phyloP scores from a whole-genome alignment of 1,284 basidiomycete species.

The Meira miltonrushii region DNA sequence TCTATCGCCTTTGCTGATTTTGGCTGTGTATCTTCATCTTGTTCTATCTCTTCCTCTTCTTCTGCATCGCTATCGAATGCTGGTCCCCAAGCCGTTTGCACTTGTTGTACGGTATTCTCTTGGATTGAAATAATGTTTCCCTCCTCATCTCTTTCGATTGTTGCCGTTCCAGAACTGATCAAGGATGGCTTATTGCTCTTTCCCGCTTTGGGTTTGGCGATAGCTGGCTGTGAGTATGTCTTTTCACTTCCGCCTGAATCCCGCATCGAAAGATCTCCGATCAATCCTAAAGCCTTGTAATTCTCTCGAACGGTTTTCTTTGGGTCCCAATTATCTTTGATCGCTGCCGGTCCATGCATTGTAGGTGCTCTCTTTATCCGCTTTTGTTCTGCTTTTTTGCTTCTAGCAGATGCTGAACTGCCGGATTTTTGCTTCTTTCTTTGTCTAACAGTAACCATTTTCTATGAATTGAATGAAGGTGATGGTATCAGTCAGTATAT shows the following conservation, averaged over 20 bases:
- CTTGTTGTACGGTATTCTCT: slow-evolving; percentile 59
- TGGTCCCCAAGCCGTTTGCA: slow-evolving; percentile 52
- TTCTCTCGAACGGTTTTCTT: slow-evolving; percentile 87
- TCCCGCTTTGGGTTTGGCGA: not conserved
- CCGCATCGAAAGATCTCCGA: slow-evolving; percentile 51
- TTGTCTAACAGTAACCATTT: slow-evolving; percentile 89
- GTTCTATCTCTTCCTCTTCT: slow-evolving; percentile 16
- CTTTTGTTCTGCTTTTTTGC: slow-evolving; percentile 68
- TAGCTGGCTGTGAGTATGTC: not conserved
- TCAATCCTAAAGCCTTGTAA: slow-evolving; percentile 71
- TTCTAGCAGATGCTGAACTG: slow-evolving; percentile 58
- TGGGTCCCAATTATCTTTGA: slow-evolving; percentile 83
- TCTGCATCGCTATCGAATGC: slow-evolving; percentile 13
- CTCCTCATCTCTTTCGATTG: slow-evolving; percentile 74
- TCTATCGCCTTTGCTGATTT: not conserved
- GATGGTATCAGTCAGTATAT: no score
- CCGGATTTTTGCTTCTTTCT: slow-evolving; percentile 71
- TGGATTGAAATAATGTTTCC: slow-evolving; percentile 76
- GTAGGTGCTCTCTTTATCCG: slow-evolving; percentile 58
- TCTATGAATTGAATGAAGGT: not conserved
- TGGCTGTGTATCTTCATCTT: slow-evolving; percentile 11
- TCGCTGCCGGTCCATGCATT: slow-evolving; percentile 72
- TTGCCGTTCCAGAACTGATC: slow-evolving; percentile 66
- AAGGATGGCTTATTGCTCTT: not conserved
- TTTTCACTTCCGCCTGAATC: slow-evolving; percentile 13